Base-by-base conservation (phyloP, 257 asterid species). In the Cordia subcordata region DNA sequence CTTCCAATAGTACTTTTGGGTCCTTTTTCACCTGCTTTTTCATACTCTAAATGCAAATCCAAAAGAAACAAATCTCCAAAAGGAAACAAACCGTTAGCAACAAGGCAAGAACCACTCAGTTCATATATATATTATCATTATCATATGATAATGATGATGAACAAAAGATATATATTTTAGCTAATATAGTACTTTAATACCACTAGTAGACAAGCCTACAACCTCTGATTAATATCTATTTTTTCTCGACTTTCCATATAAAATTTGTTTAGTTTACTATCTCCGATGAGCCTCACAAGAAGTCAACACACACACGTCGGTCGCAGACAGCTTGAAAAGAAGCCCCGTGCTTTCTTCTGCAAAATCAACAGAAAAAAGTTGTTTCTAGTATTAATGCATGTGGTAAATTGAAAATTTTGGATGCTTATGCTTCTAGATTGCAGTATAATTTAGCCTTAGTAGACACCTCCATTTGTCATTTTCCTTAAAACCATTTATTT, bases 261-360 rank as follows among this genome's bases (percentile, higher is more conserved):
- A n/a, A n/a, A n/a, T n/a, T n/a, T n/a, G n/a, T n/a, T n/a, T n/a
- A n/a, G n/a, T 53, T 14, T 20, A 52, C n/a, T 13, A 17, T 37
- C 15, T 33, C 42, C 22, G n/a, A 12, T 35, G 8, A n/a, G 11
- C 58, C 46, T 53, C 21, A 21, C 5, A 20, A 22, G 15, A n/a
- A 32, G 60, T 81, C 62, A 72, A 44, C 49, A 55, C 21, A 46
- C 77, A 23, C 82, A 75, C 3, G 68, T 58, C 11, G 86, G 88
- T 16, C 64, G 33, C 63, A 87, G 50, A 76, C 94, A 87, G 82
- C 81, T 75, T 45, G 81, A 67, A 15, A 84, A 66, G 59, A 84
- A 63, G 10, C 83, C 68, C 83, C 88, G 66, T 17, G 64, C 66
- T 58, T 71, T 74, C 82, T 75, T 87, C 95, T 86, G 87, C 70